phyloP scores from a whole-genome alignment of 2,329 filamentous ascomycete genomes.

The Aspergillus thermomutatus region DNA sequence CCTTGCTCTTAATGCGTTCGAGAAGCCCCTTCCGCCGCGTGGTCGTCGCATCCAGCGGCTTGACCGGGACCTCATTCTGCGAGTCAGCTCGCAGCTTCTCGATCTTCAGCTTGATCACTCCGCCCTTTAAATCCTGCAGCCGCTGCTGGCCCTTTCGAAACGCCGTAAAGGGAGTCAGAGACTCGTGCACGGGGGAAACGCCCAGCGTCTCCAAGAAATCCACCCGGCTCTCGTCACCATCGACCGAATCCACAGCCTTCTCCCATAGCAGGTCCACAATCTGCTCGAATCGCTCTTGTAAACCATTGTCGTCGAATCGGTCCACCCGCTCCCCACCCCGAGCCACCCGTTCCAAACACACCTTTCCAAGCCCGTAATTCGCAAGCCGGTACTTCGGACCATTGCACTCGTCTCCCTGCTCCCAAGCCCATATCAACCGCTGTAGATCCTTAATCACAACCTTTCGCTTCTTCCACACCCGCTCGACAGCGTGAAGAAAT shows the following conservation, averaged over 20 bases:
- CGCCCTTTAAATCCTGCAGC: constrained; percentile 39
- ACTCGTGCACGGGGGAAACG: constrained; percentile 36
- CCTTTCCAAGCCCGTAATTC: constrained; percentile 39
- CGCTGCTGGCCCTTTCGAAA: constrained; percentile 40
- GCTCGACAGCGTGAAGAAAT: constrained; percentile 61
- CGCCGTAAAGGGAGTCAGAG: constrained; percentile 30
- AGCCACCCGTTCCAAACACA: constrained; percentile 34
- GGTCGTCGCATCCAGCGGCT: constrained; percentile 26
- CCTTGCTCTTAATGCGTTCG: constrained; percentile 72
- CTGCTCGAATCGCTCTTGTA: constrained; percentile 51
- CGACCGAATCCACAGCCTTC: constrained; percentile 32
- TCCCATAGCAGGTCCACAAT: constrained; percentile 47
- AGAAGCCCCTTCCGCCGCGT: constrained; percentile 61
- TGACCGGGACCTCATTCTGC: constrained; percentile 13
- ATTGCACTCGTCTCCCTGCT: constrained; percentile 25
- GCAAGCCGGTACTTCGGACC: constrained; percentile 34
- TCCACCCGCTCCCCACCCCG: constrained; percentile 9
- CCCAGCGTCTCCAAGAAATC: constrained; percentile 33
- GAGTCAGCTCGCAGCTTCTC: constrained; percentile 26
- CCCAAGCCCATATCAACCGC: constrained; percentile 63
- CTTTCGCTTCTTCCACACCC: constrained; percentile 68
- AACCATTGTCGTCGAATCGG: constrained; percentile 37
- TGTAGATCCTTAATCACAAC: constrained; percentile 65
- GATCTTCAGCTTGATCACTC: constrained; percentile 35
- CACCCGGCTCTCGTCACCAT: constrained; percentile 31